Evolutionary conservation across 345 rosid genomes (phyloP).

Genomic region (Populus ilicifolia): DNA sequence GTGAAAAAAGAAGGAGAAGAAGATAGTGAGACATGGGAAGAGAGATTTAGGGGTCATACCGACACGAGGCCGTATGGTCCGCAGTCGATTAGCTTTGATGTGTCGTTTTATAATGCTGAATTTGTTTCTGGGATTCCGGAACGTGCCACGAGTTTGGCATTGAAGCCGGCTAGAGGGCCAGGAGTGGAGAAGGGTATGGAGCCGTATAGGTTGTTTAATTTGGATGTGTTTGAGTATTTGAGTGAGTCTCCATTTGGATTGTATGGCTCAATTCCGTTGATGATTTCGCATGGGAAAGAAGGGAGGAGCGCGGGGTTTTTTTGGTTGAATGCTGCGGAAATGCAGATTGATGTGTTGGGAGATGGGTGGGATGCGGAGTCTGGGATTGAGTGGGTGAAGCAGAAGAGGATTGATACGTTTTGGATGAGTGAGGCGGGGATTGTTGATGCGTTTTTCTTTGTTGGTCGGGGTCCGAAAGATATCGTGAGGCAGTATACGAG

Average conservation of each 20-base stretch:
- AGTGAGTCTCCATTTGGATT: slow-evolving; percentile 96
- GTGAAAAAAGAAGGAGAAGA: slow-evolving; percentile 47
- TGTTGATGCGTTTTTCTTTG: slow-evolving; percentile 87
- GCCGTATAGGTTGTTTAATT: slow-evolving; percentile 81
- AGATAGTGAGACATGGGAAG: slow-evolving; percentile 66
- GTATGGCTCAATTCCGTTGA: slow-evolving; percentile 88
- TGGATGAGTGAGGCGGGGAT: slow-evolving; percentile 99
- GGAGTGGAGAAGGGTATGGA: slow-evolving; percentile 72
- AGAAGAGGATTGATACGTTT: slow-evolving; percentile 66
- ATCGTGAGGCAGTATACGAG: slow-evolving; percentile 76
- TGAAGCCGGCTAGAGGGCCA: slow-evolving; percentile 87
- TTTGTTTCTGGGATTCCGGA: slow-evolving; percentile 91
- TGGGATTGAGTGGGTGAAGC: slow-evolving; percentile 51
- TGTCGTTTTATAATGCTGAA: slow-evolving; percentile 78
- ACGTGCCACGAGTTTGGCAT: slow-evolving; percentile 78
- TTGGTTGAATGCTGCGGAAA: slow-evolving; percentile 98
- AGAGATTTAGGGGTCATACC: slow-evolving; percentile 70
- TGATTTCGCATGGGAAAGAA: slow-evolving; percentile 79
- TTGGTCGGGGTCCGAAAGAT: slow-evolving; percentile 86
- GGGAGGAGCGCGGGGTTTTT: slow-evolving; percentile 78
- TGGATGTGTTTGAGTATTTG: slow-evolving; percentile 84
- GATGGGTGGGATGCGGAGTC: slow-evolving; percentile 88
- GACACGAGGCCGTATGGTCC: slow-evolving; percentile 86
- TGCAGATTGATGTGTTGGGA: slow-evolving; percentile 95
- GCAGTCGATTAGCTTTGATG: slow-evolving; percentile 92